Conservation (phyloP, 1,139 yeast species). For the Keqinozyma sinolaborantium region DNA sequence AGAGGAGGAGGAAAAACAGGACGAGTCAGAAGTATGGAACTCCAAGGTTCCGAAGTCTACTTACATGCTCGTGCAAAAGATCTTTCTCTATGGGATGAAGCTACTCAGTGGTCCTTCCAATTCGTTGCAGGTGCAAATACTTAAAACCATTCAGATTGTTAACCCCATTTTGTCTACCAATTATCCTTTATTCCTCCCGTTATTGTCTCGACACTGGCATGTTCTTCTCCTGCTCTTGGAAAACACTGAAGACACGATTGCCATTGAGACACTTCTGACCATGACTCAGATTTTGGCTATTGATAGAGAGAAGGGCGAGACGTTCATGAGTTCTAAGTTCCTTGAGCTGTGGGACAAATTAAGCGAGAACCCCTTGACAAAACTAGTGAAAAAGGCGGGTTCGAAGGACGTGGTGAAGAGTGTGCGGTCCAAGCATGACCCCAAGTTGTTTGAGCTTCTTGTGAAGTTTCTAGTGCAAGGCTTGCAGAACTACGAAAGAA, state of each 20-base stretch:
- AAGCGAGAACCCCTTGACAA: conserved; percentile 14
- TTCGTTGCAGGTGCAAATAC: conserved; percentile 51
- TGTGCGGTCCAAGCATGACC: conserved; percentile 2
- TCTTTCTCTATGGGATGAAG: conserved; percentile 67
- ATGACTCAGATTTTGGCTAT: conserved; percentile 23
- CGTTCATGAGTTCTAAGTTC: conserved; percentile 32
- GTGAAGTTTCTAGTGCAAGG: conserved; percentile 27
- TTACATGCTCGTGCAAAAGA: conserved; percentile 56
- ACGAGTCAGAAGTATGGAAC: conserved; percentile 47
- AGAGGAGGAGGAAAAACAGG: conserved; percentile 24
- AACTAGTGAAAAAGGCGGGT: conserved; percentile 6
- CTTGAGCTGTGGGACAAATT: conserved; percentile 32
- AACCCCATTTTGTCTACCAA: conserved; percentile 66
- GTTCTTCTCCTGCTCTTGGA: conserved; percentile 11
- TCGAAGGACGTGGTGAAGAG: background rate
- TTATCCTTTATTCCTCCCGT: conserved; percentile 57
- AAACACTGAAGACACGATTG: conserved; percentile 4
- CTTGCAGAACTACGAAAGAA: conserved; percentile 25
- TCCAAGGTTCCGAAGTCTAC: conserved; percentile 61
- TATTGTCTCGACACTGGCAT: conserved; percentile 72
- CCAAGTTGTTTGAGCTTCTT: conserved; percentile 9
- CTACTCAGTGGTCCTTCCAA: conserved; percentile 68
- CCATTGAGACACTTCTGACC: conserved; percentile 17
- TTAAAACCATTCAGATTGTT: conserved; percentile 46
- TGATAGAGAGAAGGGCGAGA: conserved; percentile 24